Evolutionary conservation across 1,139 yeast genomes (phyloP).

Genomic region (Spencermartinsiella ligniputridi): DNA sequence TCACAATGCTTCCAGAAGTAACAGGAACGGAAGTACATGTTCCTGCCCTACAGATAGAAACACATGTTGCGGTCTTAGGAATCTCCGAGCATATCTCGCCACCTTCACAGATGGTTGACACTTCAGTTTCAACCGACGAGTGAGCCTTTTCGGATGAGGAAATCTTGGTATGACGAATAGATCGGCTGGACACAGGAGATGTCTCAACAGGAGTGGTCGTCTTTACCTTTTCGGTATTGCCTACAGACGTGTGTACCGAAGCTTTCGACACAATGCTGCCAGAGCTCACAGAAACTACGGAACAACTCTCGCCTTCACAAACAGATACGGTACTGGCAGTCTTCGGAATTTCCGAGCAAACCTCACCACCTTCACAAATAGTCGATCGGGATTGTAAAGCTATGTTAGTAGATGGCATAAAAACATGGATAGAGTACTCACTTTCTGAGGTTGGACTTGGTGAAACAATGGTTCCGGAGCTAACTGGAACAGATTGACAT

Average conservation of each 20-base stretch:
- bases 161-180: too few species aligned
- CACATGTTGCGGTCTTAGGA: not conserved
- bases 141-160: too few species aligned
- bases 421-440: too few species aligned
- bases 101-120: not conserved
- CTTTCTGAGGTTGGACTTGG: too few species aligned
- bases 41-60: not conserved
- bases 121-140: too few species aligned
- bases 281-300: not conserved
- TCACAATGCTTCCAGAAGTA: not conserved
- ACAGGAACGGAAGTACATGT: not conserved
- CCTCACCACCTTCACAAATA: not conserved
- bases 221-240: too few species aligned
- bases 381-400: too few species aligned
- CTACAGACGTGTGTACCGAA: not conserved
- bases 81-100: not conserved
- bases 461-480: not conserved
- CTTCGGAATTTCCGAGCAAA: not conserved
- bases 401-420: too few species aligned
- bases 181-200: too few species aligned
- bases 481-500: not conserved
- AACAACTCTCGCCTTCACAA: not conserved
- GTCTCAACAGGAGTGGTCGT: too few species aligned
- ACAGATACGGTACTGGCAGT: slow-evolving; percentile 1
- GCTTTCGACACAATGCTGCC: not conserved